A percentile compares a stretch with the other conserved stretches of the same genome.
phyloP scores from a whole-genome alignment of 2,329 filamentous ascomycete species.

The Monosporascus sp. region DNA sequence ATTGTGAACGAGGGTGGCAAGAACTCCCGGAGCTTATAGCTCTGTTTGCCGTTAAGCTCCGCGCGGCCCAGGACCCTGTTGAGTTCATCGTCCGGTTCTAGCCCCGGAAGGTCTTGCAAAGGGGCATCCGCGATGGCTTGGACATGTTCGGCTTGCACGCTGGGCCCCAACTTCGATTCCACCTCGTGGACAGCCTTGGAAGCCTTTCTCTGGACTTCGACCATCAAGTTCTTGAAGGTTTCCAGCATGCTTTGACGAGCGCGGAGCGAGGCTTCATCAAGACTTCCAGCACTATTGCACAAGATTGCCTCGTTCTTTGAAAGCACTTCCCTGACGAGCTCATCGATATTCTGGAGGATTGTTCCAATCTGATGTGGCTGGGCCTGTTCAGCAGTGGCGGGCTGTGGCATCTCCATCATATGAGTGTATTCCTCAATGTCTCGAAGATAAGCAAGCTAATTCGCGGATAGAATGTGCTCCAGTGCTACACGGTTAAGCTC shows the following conservation, averaged over 20 bases:
- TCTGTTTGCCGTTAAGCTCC: conserved; percentile 1
- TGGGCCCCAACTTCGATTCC: conserved; percentile 2
- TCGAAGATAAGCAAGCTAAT: too few relatives aligned
- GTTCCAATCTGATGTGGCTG: conserved; percentile 3
- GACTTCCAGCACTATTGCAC: background rate
- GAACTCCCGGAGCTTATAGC: conserved; percentile 12
- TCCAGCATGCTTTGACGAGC: conserved; percentile 5
- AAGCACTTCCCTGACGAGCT: conserved; percentile 5
- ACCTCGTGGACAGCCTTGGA: conserved; percentile 9
- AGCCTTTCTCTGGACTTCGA: conserved; percentile 7
- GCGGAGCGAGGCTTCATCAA: background rate
- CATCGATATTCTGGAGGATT: conserved; percentile 10
- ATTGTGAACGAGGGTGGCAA: background rate
- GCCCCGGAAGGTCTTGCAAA: conserved; percentile 7
- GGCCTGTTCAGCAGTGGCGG: background rate
- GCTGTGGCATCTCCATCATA: background rate
- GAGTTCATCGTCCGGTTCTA: conserved; percentile 1
- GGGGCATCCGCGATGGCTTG: background rate
- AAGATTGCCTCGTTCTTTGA: background rate
- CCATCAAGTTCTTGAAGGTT: conserved; percentile 10
- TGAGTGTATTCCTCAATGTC: too few relatives aligned
- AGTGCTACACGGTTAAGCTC: too few relatives aligned
- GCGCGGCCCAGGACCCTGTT: conserved; percentile 6
- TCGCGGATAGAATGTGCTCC: too few relatives aligned
- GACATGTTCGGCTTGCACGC: background rate